These are phyloP conservation scores for Cupressus sempervirens DNA, from an alignment of 75 land plant genomes.

Conservation along the genomic window DNA sequence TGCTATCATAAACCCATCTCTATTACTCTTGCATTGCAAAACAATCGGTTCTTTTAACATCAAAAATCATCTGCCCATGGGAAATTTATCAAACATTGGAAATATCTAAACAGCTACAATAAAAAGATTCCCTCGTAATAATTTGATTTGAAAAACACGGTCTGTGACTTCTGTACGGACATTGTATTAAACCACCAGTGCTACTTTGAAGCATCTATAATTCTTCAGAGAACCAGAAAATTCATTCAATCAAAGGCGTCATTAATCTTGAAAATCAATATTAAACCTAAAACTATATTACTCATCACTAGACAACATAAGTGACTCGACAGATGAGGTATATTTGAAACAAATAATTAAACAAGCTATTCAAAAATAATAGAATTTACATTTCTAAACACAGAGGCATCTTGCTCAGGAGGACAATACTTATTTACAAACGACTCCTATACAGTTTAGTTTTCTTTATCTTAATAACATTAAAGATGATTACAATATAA, in stretches of 20 bases:
- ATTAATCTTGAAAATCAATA: neutral
- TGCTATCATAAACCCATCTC: too few relatives aligned
- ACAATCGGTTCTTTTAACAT: too few relatives aligned
- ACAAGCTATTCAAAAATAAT: neutral
- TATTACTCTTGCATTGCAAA: too few relatives aligned
- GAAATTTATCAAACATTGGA: neutral
- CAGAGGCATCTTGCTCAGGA: neutral
- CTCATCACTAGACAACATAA: neutral
- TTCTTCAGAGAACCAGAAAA: neutral
- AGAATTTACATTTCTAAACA: constrained; percentile 6
- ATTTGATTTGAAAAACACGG: neutral
- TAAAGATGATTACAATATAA: neutral
- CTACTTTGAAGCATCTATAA: neutral
- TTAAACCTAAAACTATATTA: neutral
- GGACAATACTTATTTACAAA: constrained; percentile 8
- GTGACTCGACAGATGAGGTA: neutral
- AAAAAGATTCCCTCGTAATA: neutral
- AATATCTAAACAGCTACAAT: neutral
- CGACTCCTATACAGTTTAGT: neutral
- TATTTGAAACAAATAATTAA: neutral
- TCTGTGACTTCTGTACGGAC: neutral
- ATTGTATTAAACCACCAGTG: neutral
- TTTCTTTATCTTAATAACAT: neutral
- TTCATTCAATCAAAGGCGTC: neutral
- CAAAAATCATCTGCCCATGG: neutral